These are phyloP conservation scores for Penicillium roqueforti DNA, from an alignment of 495 filamentous ascomycete genomes.

Conservation along the genomic window DNA sequence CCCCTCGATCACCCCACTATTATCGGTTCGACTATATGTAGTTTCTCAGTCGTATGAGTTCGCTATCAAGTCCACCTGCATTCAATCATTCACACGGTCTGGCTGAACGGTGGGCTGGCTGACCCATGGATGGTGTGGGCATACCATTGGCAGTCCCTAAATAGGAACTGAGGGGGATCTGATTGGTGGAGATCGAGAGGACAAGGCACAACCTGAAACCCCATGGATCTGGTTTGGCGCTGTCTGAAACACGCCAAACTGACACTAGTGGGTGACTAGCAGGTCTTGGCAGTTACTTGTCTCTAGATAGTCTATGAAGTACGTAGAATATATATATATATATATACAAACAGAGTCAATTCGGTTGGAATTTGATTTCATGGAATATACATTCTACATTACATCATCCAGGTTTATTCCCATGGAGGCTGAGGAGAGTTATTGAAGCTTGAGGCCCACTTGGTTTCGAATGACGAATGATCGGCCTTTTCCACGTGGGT, in stretches of 20 bases:
- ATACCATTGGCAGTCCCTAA: background rate
- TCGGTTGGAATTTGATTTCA: too few relatives aligned
- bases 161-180: background rate
- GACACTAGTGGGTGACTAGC: slow-evolving; percentile 19
- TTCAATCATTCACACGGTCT: too few relatives aligned
- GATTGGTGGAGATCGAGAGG: background rate
- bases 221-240: slow-evolving; percentile 23
- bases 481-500: slow-evolving; percentile 18
- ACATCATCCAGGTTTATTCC: too few relatives aligned
- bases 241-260: slow-evolving; percentile 27
- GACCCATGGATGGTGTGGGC: slow-evolving; percentile 12
- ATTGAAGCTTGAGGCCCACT: slow-evolving; percentile 1
- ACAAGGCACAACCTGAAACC: slow-evolving; percentile 20
- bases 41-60: too few relatives aligned
- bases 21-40: too few relatives aligned
- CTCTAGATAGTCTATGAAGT: too few relatives aligned
- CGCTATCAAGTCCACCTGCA: too few relatives aligned
- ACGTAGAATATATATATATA: too few relatives aligned
- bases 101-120: slow-evolving; percentile 24
- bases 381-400: too few relatives aligned
- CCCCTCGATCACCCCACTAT: too few relatives aligned
- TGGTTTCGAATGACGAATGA: slow-evolving; percentile 5
- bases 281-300: slow-evolving; percentile 7
- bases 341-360: too few relatives aligned
- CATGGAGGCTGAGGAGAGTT: background rate